A percentile compares a stretch with the other conserved stretches of the same genome.
These are phyloP conservation scores for Claviceps quebecensis DNA, from an alignment of 2,329 filamentous ascomycete species.

Conservation along the genomic window DNA sequence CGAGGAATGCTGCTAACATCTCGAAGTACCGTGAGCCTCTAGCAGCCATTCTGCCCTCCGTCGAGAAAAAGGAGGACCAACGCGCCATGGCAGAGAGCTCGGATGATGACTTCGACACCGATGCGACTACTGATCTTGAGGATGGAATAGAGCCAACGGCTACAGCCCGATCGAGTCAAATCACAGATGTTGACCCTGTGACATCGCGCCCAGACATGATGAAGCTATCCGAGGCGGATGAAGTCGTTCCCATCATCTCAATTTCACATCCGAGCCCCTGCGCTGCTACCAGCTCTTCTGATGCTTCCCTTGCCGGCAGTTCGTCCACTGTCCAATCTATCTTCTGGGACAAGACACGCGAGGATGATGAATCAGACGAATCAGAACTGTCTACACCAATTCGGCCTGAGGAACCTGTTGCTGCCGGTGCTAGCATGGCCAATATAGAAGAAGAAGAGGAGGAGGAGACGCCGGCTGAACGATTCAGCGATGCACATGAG, in stretches of 20 bases:
- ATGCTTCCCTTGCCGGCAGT: slow-evolving; percentile 2
- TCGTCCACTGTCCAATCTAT: not conserved
- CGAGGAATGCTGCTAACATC: slow-evolving; percentile 40
- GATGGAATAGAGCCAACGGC: slow-evolving; percentile 1
- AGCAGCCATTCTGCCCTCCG: slow-evolving; percentile 55
- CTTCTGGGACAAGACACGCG: not conserved
- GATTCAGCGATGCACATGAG: slow-evolving; percentile 68
- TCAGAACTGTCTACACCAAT: slow-evolving; percentile 6
- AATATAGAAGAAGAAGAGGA: slow-evolving; percentile 28
- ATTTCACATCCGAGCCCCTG: slow-evolving; percentile 4
- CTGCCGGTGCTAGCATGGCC: slow-evolving; percentile 15
- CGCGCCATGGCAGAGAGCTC: slow-evolving; percentile 29
- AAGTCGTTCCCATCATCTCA: slow-evolving; percentile 2
- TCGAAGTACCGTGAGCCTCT: slow-evolving; percentile 49
- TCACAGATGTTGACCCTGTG: not conserved
- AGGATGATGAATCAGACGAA: slow-evolving; percentile 2
- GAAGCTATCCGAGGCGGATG: not conserved
- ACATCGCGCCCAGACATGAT: slow-evolving; percentile 1
- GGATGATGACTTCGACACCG: slow-evolving; percentile 16
- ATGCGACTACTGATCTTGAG: slow-evolving; percentile 6
- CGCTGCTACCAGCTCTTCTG: not conserved
- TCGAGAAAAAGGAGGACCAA: slow-evolving; percentile 52
- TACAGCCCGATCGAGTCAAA: not conserved
- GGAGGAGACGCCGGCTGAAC: slow-evolving; percentile 37
- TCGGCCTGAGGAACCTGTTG: slow-evolving; percentile 10